Evolutionary conservation across 1,284 basidiomycete genomes (phyloP).

Genomic region (Ceratobasidium sp.): DNA sequence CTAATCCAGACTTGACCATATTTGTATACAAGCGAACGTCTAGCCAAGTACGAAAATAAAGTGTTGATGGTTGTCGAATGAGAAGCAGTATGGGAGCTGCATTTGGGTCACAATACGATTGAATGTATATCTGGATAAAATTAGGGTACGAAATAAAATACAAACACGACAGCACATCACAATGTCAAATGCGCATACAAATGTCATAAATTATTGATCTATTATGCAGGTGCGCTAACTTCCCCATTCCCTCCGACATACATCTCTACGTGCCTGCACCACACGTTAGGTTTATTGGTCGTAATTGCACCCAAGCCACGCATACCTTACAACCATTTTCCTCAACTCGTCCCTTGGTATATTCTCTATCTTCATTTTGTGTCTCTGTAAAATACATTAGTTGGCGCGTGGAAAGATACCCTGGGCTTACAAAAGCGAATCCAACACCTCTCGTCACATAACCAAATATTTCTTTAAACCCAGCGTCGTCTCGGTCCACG

Average conservation of each 20-base stretch:
- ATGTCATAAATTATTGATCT: background rate
- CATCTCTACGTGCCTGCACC: conserved; percentile 43
- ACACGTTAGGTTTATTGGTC: background rate
- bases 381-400: conserved; percentile 39
- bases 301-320: background rate
- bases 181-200: background rate
- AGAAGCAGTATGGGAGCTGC: too few species aligned
- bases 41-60: too few species aligned
- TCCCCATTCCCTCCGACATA: conserved; percentile 43
- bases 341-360: conserved; percentile 39
- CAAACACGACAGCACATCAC: background rate
- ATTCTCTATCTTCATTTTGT: conserved; percentile 40
- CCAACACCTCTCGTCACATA: conserved; percentile 61
- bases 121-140: background rate
- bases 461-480: conserved; percentile 65
- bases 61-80: too few species aligned
- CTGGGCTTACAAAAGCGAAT: conserved; percentile 60
- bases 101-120: too few species aligned
- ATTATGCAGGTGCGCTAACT: conserved; percentile 1
- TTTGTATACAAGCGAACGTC: too few species aligned
- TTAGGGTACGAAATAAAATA: background rate
- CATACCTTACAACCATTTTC: conserved; percentile 40
- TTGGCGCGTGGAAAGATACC: too few species aligned
- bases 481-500: conserved; percentile 62
- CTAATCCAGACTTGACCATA: too few species aligned